Percentiles rank a stretch among this genome's conserved stretches.
Conservation (phyloP, 345 rosid species). For the Murraya paniculata region DNA sequence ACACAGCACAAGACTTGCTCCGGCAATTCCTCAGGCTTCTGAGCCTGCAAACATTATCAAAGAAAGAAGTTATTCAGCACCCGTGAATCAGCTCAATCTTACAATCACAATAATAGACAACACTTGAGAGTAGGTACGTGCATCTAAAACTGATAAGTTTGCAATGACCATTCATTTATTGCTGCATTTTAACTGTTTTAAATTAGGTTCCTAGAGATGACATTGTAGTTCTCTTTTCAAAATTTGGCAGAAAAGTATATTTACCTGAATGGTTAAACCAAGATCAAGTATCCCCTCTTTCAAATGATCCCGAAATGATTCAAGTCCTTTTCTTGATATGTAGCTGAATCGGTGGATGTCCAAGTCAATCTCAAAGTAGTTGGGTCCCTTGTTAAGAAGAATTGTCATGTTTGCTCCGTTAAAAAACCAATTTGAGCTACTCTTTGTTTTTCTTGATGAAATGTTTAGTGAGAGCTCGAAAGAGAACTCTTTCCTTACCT, state of each 20-base stretch:
- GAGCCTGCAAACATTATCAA: constrained; percentile 46
- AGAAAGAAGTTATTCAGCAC: background rate
- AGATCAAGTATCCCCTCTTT: constrained; percentile 60
- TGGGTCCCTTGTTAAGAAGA: constrained; percentile 53
- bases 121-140: background rate
- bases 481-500: constrained; percentile 29
- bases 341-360: constrained; percentile 84
- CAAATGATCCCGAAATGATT: constrained; percentile 68
- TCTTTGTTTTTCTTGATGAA: background rate
- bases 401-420: background rate
- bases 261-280: constrained; percentile 85
- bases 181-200: too few species aligned
- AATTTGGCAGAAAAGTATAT: background rate
- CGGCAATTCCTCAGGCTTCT: constrained; percentile 79
- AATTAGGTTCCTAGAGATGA: background rate
- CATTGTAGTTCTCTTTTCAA: background rate
- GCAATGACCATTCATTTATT: background rate
- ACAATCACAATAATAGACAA: background rate
- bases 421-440: background rate
- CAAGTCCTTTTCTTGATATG: constrained; percentile 88
- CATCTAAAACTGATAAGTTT: background rate
- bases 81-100: background rate
- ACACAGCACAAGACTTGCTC: constrained; percentile 78
- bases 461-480: background rate
- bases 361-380: constrained; percentile 78